Base-by-base conservation (phyloP, 352 stramenopile genomes). In the Pythium brachiatum region DNA sequence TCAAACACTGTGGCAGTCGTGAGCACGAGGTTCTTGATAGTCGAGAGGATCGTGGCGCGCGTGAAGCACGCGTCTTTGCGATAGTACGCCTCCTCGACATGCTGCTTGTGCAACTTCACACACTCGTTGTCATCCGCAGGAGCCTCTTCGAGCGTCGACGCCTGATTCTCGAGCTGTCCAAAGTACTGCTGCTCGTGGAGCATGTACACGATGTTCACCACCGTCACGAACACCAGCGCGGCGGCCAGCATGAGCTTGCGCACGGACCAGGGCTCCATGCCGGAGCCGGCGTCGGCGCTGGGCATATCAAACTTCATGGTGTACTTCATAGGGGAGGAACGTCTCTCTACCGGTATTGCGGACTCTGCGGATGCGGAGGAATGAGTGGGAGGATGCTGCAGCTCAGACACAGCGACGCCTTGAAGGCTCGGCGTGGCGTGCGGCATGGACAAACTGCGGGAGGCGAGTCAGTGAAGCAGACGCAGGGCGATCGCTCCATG, bases 1-100 rank as follows among this genome's bases (percentile, higher is more conserved):
- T 34, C 53, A 23, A 73, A 70, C 47, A 57, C 53, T 8, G 50
- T 21, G 0, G 55, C 46, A 0, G 54, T 26, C 6, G 38, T 58
- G 38, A 64, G 34, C 9, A 74, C 66, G 39, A 72, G 56, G 18
- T 65, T 38, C n/a, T 62, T 53, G 53, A 74, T 38, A 44, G 65
- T 68, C 36, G 64, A 20, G 20, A 62, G 53, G 27, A 69, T 18
- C 9, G 54, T 20, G 8, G 59, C 7, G 11, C 51, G 51, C 8
- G 65, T 65, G 21, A 64, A 57, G 46, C 68, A 72, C 16, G 34
- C 27, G 52, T 56, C 50, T 31, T 34, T 16, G 16, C 36, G 50
- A n/a, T 56, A 38, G 47, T 34, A 58, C 26, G n/a, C 32, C 15
- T 20, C 34, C 43, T 51, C 43, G 12, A 51, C 43, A 12, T 51